phyloP scores from a whole-genome alignment of 345 rosid species.

The Salix exigua region DNA sequence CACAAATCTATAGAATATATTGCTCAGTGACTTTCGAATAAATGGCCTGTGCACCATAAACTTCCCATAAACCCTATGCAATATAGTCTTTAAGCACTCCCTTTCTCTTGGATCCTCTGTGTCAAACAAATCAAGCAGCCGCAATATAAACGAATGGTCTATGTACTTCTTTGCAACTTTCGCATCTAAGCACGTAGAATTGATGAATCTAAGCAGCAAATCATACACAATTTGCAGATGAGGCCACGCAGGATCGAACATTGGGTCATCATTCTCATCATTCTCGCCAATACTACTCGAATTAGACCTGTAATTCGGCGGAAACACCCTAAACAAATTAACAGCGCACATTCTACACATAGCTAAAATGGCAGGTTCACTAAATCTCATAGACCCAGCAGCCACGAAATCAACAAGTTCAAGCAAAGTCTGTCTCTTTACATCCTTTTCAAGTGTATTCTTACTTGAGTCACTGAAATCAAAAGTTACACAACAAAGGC shows the following conservation, averaged over 20 bases:
- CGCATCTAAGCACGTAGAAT: slow-evolving; percentile 63
- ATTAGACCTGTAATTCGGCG: slow-evolving; percentile 59
- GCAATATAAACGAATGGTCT: slow-evolving; percentile 73
- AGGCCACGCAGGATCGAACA: slow-evolving; percentile 86
- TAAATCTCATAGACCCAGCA: slow-evolving; percentile 57
- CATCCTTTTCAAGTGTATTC: slow-evolving; percentile 69
- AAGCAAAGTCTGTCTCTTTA: slow-evolving; percentile 68
- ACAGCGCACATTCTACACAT: slow-evolving; percentile 89
- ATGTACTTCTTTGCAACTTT: slow-evolving; percentile 75
- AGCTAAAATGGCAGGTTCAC: slow-evolving; percentile 69
- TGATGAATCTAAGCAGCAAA: slow-evolving; percentile 67
- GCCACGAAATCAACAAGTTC: slow-evolving; percentile 74
- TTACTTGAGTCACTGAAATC: slow-evolving; percentile 73
- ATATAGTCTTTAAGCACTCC: slow-evolving; percentile 69
- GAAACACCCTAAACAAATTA: slow-evolving; percentile 69
- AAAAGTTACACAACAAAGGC: slow-evolving; percentile 81
- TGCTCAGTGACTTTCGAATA: slow-evolving; percentile 67
- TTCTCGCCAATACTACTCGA: slow-evolving; percentile 37
- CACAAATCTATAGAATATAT: slow-evolving; percentile 68
- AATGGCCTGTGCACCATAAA: slow-evolving; percentile 92
- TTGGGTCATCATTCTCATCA: slow-evolving; percentile 62
- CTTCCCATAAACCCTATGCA: slow-evolving; percentile 74
- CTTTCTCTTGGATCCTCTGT: slow-evolving; percentile 86
- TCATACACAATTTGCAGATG: slow-evolving; percentile 86
- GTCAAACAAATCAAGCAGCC: slow-evolving; percentile 73